Conservation (phyloP, 345 rosid genomes). For the Acer negundo region DNA sequence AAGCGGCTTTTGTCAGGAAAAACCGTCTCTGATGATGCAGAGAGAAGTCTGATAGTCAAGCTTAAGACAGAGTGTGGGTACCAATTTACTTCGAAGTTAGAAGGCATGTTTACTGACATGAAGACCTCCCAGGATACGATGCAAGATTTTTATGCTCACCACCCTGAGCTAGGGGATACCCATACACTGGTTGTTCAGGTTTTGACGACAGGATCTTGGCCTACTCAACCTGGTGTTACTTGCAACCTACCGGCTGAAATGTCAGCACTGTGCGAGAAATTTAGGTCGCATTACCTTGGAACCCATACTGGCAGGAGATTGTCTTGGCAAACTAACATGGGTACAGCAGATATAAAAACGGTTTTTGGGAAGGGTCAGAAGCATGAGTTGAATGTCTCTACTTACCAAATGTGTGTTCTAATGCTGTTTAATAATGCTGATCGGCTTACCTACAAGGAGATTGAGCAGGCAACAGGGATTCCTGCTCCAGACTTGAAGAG, state of each 20-base stretch:
- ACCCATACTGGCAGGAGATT: slow-evolving; percentile 71
- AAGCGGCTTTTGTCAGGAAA: slow-evolving; percentile 71
- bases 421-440: slow-evolving; percentile 65
- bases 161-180: slow-evolving; percentile 54
- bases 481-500: slow-evolving; percentile 67
- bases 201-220: slow-evolving; percentile 77
- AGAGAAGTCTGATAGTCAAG: slow-evolving; percentile 71
- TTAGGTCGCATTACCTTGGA: slow-evolving; percentile 64
- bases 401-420: slow-evolving; percentile 76
- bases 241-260: slow-evolving; percentile 70
- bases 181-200: slow-evolving; percentile 71
- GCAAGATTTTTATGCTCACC: slow-evolving; percentile 61
- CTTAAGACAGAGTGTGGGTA: slow-evolving; percentile 82
- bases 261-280: slow-evolving; percentile 61
- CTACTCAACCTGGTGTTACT: slow-evolving; percentile 60
- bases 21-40: slow-evolving; percentile 75
- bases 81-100: slow-evolving; percentile 70
- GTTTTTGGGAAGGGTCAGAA: slow-evolving; percentile 72
- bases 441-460: slow-evolving; percentile 61
- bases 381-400: slow-evolving; percentile 74
- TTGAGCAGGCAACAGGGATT: slow-evolving; percentile 70
- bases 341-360: slow-evolving; percentile 72
- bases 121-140: slow-evolving; percentile 74
- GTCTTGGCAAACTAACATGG: slow-evolving; percentile 83
- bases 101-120: slow-evolving; percentile 83